Evolutionary conservation across 495 filamentous ascomycete genomes (phyloP).

Genomic region (Umbilicaria muhlenbergii): DNA sequence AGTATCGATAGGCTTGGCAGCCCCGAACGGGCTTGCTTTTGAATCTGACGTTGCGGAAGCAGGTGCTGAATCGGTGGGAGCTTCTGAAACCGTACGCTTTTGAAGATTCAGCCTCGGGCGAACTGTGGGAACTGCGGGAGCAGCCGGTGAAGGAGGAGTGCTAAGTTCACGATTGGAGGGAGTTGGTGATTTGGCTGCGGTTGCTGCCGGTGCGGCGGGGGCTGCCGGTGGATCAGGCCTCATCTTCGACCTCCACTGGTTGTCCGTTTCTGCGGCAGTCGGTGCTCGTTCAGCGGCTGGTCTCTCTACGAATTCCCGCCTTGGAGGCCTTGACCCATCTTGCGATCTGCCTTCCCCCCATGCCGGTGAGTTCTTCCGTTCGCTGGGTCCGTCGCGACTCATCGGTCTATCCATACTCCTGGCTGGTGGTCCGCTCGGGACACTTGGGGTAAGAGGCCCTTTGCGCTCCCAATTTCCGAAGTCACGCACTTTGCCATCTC

Average conservation of each 20-base stretch:
- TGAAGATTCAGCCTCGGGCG: slow-evolving; percentile 69
- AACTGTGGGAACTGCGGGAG: slow-evolving; percentile 34
- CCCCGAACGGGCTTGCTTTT: slow-evolving; percentile 85
- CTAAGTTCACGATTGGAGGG: slow-evolving; percentile 45
- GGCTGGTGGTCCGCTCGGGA: slow-evolving; percentile 35
- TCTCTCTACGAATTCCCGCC: slow-evolving; percentile 63
- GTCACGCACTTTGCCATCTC: slow-evolving; percentile 73
- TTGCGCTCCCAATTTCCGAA: slow-evolving; percentile 92
- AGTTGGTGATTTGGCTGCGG: slow-evolving; percentile 26
- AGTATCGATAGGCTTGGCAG: slow-evolving; percentile 78
- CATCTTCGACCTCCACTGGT: slow-evolving; percentile 77
- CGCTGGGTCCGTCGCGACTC: slow-evolving; percentile 44
- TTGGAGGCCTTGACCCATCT: slow-evolving; percentile 61
- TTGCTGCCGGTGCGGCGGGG: slow-evolving; percentile 26
- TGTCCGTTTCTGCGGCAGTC: slow-evolving; percentile 75
- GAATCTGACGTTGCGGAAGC: slow-evolving; percentile 39
- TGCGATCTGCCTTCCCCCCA: slow-evolving; percentile 77
- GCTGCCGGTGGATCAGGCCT: slow-evolving; percentile 44
- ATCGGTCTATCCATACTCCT: slow-evolving; percentile 56
- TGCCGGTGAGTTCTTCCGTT: slow-evolving; percentile 56
- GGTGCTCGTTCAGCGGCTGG: slow-evolving; percentile 46
- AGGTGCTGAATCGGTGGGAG: slow-evolving; percentile 32
- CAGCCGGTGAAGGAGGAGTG: slow-evolving; percentile 48
- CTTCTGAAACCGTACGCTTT: slow-evolving; percentile 78
- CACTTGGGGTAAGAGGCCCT: slow-evolving; percentile 67